Evolutionary conservation across 129 eudicot species (phyloP), one percentile per base, ranked within the genome.

Genomic region (Chrysanthemum seticuspe): DNA sequence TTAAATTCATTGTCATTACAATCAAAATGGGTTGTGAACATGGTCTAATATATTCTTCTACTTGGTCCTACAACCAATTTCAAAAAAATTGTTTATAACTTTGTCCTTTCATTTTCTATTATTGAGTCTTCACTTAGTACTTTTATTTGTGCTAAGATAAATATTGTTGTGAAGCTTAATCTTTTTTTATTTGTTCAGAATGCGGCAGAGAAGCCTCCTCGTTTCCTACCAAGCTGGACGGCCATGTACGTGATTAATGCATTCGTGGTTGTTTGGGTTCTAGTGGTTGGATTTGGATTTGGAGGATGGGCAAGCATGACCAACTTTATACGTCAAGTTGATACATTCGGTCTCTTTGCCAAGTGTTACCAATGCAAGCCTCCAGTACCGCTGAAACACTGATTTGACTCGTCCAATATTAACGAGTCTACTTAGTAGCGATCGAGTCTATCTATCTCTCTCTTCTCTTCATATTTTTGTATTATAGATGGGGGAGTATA

Each of bases 221-320:
- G 77, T n/a, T 88, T 91, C 83, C 34, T 91, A 48, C 83, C 83
- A 2, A 86, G 95, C 68, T 91, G 97, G 97, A 80, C 97, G 9
- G 90, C 83, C 13, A 88, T 91, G 92, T 91, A 84, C 27, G 86
- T 74, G 57, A 11, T 88, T 45, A 91, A 91, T 76, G 71, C 78
- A 1, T 91, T 91, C 68, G 70, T 91, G 8, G 92, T 91, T 49
- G 77, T 68, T 0, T 91, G 97, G 97, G 92, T 91, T 6, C 29
- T 86, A 1, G 88, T 91, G 12, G 81, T 91, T 61, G 97, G 97
- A 69, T 91, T 91, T 71, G 97, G 97, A 76, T 91, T 91, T 45
- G 97, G 97, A 2, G 97, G 97, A 21, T 91, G 97, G 97, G 97
- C 97, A 4, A 91, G 97, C 62, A 63, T 91, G 88, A 86, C 92